These are phyloP conservation scores for Gossypium trilobum DNA, from an alignment of 441 rosid species.

Conservation along the genomic window DNA sequence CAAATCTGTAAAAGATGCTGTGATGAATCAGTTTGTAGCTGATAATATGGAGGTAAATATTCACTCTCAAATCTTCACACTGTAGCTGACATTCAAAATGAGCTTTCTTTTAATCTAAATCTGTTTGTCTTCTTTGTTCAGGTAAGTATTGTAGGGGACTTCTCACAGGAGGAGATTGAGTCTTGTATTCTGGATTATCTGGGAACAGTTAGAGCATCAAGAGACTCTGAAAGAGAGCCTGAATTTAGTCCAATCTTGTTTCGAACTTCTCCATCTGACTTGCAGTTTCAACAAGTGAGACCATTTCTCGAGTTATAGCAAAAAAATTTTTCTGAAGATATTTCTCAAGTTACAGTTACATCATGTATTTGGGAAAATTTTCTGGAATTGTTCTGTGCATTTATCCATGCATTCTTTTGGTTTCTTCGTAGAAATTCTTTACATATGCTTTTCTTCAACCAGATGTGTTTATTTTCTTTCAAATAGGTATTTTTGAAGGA, in stretches of 20 bases:
- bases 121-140: slow-evolving; percentile 27
- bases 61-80: slow-evolving; percentile 12
- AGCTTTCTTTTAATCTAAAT: slow-evolving; percentile 18
- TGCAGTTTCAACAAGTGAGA: slow-evolving; percentile 79
- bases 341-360: slow-evolving; percentile 16
- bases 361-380: slow-evolving; percentile 1
- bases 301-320: slow-evolving; percentile 18
- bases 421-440: slow-evolving; percentile 7
- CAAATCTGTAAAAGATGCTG: slow-evolving; percentile 77
- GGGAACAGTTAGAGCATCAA: slow-evolving; percentile 73
- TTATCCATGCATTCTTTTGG: slow-evolving; percentile 8
- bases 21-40: slow-evolving; percentile 91
- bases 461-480: slow-evolving; percentile 18
- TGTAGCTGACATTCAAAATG: slow-evolving; percentile 7
- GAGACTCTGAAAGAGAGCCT: slow-evolving; percentile 27
- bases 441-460: slow-evolving; percentile 12
- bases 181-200: slow-evolving; percentile 80
- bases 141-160: slow-evolving; percentile 97
- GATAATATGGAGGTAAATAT: slow-evolving; percentile 84
- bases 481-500: slow-evolving; percentile 89
- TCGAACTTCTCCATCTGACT: slow-evolving; percentile 62
- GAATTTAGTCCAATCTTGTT: slow-evolving; percentile 53
- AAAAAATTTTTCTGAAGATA: background rate
- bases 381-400: slow-evolving; percentile 6
- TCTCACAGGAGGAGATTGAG: slow-evolving; percentile 79